A percentile compares a stretch with the other conserved stretches of the same genome.
These are phyloP conservation scores for Leccinum broughii DNA, from an alignment of 768 basidiomycete genomes.

Conservation along the genomic window DNA sequence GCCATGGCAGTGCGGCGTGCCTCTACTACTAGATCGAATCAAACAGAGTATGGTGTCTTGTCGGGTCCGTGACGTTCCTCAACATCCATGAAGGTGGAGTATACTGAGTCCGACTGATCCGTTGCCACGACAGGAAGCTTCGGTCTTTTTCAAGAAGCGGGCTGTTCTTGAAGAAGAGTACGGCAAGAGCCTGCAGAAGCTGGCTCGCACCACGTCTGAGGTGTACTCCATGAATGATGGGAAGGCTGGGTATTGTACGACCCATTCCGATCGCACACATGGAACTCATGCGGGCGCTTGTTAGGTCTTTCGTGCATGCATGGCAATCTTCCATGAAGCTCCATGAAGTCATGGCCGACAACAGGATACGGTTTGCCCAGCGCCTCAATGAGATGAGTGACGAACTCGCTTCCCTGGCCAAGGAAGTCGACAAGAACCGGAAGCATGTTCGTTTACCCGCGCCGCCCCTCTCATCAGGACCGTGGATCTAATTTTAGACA, in stretches of 20 bases:
- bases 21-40: conserved; percentile 89
- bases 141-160: conserved; percentile 90
- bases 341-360: conserved; percentile 90
- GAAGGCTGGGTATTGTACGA: conserved; percentile 80
- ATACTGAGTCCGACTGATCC: conserved; percentile 14
- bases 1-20: conserved; percentile 78
- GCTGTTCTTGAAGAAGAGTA: conserved; percentile 95
- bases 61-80: conserved; percentile 53
- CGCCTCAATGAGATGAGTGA: conserved; percentile 96
- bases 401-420: conserved; percentile 79
- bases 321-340: conserved; percentile 88
- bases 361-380: conserved; percentile 80
- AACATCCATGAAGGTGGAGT: neutral
- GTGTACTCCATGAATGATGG: conserved; percentile 85
- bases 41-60: conserved; percentile 96
- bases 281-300: conserved; percentile 14
- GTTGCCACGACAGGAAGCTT: conserved; percentile 68
- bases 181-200: conserved; percentile 81
- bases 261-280: conserved; percentile 3
- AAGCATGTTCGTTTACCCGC: conserved; percentile 61
- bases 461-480: neutral
- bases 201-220: conserved; percentile 76
- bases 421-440: conserved; percentile 93
- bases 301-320: conserved; percentile 66
- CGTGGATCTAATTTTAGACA: conserved; percentile 6